A percentile compares a stretch with the other conserved stretches of the same genome.
These are phyloP conservation scores for Sporopachydermia cereana DNA, from an alignment of 1,139 yeast genomes.

Conservation along the genomic window DNA sequence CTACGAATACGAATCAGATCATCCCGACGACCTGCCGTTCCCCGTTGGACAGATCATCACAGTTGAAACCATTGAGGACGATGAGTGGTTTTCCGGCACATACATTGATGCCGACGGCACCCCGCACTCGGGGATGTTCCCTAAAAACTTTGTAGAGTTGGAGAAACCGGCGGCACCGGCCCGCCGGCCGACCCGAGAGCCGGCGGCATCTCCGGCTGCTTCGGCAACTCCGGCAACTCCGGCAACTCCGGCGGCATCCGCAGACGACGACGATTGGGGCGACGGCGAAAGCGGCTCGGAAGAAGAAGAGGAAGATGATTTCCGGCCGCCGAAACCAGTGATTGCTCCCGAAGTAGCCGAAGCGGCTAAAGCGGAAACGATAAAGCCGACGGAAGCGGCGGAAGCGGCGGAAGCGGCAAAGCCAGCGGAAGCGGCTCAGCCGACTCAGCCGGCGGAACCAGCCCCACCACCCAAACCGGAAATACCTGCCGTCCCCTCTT, in stretches of 20 bases:
- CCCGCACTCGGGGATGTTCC: slow-evolving; percentile 63
- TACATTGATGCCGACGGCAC: slow-evolving; percentile 33
- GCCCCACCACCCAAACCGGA: slow-evolving; percentile 7
- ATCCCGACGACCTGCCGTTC: slow-evolving; percentile 75
- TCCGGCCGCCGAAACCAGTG: slow-evolving; percentile 10
- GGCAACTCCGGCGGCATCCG: not conserved
- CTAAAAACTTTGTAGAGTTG: slow-evolving; percentile 66
- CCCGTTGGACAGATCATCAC: slow-evolving; percentile 54
- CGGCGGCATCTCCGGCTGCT: not conserved
- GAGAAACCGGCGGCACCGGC: slow-evolving; percentile 9
- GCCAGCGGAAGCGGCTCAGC: slow-evolving; percentile 9
- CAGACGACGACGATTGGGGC: slow-evolving; percentile 3
- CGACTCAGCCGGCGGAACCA: not conserved
- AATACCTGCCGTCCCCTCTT: slow-evolving; percentile 8
- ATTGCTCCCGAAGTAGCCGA: slow-evolving; percentile 8
- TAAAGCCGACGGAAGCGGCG: slow-evolving; percentile 4
- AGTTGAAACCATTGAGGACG: slow-evolving; percentile 73
- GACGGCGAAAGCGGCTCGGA: slow-evolving; percentile 8
- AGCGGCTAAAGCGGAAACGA: not conserved
- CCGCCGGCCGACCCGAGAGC: slow-evolving; percentile 5
- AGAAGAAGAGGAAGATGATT: slow-evolving; percentile 6
- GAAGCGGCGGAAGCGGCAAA: slow-evolving; percentile 10
- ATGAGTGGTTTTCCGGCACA: slow-evolving; percentile 79
- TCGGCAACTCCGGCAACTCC: slow-evolving; percentile 7
- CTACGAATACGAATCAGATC: slow-evolving; percentile 65